Conservation (phyloP, 306 rosid genomes). For the Styphnolobium japonicum region DNA sequence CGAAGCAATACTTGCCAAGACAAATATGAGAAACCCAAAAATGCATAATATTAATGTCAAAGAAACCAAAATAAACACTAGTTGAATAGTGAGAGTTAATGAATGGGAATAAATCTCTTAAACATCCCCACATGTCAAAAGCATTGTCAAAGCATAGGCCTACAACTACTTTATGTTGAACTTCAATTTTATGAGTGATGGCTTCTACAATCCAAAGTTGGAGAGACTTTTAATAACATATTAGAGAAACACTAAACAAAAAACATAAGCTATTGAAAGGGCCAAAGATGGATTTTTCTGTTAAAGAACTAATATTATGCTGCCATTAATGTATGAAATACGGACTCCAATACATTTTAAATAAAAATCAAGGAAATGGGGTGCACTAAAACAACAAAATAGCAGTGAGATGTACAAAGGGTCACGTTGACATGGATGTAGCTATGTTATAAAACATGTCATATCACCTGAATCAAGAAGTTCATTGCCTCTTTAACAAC, state of each 20-base stretch:
- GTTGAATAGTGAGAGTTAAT: background rate
- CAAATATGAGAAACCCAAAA: background rate
- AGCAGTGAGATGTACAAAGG: background rate
- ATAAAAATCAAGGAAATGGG: background rate
- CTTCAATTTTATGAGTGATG: background rate
- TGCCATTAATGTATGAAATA: constrained; percentile 2
- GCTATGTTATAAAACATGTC: background rate
- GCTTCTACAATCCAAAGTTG: constrained; percentile 12
- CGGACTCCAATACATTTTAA: background rate
- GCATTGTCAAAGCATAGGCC: background rate
- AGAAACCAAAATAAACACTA: background rate
- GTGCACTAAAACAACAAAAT: background rate
- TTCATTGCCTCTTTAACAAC: constrained; percentile 41
- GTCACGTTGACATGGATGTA: constrained; percentile 5
- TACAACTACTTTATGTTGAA: background rate
- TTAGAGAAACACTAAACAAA: background rate
- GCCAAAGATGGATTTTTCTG: background rate
- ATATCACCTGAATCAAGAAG: constrained; percentile 51
- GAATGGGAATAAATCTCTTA: background rate
- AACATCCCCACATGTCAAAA: background rate
- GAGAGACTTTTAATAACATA: background rate
- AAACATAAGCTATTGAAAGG: background rate
- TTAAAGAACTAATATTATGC: background rate
- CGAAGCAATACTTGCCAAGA: background rate
- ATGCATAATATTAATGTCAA: background rate